These are phyloP conservation scores for Fragaria ananassa DNA, from an alignment of 306 rosid species.

Conservation along the genomic window DNA sequence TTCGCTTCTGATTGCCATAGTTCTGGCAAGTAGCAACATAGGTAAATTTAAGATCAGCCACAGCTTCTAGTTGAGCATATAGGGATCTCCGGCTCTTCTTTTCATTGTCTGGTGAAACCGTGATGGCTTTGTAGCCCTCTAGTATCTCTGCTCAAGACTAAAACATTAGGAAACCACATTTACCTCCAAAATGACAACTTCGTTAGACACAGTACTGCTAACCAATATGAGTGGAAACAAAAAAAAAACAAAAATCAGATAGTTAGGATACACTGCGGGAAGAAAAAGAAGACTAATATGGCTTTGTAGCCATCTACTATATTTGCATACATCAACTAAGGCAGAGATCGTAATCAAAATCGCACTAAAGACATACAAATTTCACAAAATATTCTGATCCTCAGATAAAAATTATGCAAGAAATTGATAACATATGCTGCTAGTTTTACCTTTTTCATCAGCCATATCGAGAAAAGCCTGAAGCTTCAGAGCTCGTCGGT, in stretches of 20 bases:
- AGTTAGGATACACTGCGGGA: neutral
- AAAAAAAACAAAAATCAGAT: neutral
- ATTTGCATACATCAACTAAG: constrained; percentile 22
- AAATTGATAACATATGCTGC: constrained; percentile 23
- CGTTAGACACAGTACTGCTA: constrained; percentile 11
- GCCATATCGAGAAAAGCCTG: constrained; percentile 99
- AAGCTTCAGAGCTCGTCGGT: constrained; percentile 90
- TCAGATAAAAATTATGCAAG: constrained; percentile 6
- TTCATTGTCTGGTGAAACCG: constrained; percentile 82
- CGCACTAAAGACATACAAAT: constrained; percentile 14
- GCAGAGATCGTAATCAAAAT: constrained; percentile 5
- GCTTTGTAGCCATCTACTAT: constrained; percentile 82
- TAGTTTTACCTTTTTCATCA: constrained; percentile 65
- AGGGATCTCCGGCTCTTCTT: constrained; percentile 85
- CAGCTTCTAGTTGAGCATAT: constrained; percentile 83
- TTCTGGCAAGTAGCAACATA: constrained; percentile 94
- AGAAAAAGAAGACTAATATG: constrained; percentile 11
- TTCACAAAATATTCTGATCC: constrained; percentile 1
- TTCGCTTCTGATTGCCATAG: constrained; percentile 92
- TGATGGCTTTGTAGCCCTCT: constrained; percentile 84
- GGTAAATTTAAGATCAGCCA: constrained; percentile 96
- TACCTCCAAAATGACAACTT: constrained; percentile 23
- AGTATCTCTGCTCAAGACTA: constrained; percentile 68
- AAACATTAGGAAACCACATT: constrained; percentile 19
- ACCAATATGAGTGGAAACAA: neutral